Base-by-base conservation (phyloP, 1,284 basidiomycete species). In the Vanrija sp. region DNA sequence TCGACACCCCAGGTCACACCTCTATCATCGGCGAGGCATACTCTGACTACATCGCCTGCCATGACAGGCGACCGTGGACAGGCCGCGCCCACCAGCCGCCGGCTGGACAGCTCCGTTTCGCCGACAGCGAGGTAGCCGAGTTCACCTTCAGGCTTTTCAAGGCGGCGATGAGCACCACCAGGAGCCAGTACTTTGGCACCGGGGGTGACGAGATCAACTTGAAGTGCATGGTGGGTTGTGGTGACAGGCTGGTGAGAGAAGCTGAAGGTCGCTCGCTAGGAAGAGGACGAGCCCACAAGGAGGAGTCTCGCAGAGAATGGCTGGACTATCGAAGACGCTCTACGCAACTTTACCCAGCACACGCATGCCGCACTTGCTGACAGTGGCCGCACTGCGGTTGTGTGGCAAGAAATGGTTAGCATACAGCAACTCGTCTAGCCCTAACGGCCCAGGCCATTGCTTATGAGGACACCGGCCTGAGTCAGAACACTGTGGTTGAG, bases 121-220 rank as follows among this genome's bases (percentile, higher is more conserved):
- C 87, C 3, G 80, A 81, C 4, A 64, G 74, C 38, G 65, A 65
- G 12, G 81, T 79, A 0, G 66, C 74, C 49, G 72, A 78, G 10
- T 85, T 82, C 62, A 80, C 82, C 9, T 66, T 73, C 6, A 69
- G 72, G 9, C 67, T 87, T 28, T 79, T 86, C 60, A 61, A 63
- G 1, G 53, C 63, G 4, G 63, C 76, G 5, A 54, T 54, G 3
- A 43, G 49, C 1, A 60, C 70, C 15, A 46, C 55, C 3, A 34
- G 38, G 18, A 55, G 85, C 16, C 79, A 71, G 23, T 80, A 87
- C 56, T 84, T 93, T 69, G 84, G 83, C 61, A 87, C 88, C 0
- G 91, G 91, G 2, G 90, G 90, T 0, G 91, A 93, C 68, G 90
- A 93, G 73, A 72, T 92, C 59, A 91, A 91, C 67, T 67, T 71